Percentiles rank a stretch among this genome's conserved stretches.
Conservation (phyloP, 768 basidiomycete genomes). For the Mycena venus region DNA sequence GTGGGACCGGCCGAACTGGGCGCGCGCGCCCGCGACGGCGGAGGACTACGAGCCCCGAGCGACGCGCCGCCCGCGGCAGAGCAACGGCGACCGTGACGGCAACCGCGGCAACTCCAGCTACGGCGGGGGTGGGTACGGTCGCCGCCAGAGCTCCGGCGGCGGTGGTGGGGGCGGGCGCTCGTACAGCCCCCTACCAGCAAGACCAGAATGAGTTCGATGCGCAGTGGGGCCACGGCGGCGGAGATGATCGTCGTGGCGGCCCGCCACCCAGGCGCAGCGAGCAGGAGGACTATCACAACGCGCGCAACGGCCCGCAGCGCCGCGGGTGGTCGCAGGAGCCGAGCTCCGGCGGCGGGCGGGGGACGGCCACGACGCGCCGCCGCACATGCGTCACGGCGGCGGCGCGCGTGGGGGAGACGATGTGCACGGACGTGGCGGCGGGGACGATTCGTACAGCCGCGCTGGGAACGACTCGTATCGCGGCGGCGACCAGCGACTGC, state of each 20-base stretch:
- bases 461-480: slow-evolving; percentile 15
- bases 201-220: slow-evolving; percentile 19
- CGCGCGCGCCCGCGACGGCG: slow-evolving; percentile 43
- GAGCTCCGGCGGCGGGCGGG: background rate
- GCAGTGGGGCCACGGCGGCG: slow-evolving; percentile 3
- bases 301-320: slow-evolving; percentile 9
- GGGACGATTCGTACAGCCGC: slow-evolving; percentile 21
- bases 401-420: background rate
- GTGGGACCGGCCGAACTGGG: slow-evolving; percentile 50
- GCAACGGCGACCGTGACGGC: background rate
- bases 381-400: slow-evolving; percentile 15
- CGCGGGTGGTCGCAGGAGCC: slow-evolving; percentile 19
- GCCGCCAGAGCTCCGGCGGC: slow-evolving; percentile 16
- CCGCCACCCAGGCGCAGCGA: background rate
- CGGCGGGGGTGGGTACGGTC: background rate
- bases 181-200: no score
- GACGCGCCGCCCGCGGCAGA: background rate
- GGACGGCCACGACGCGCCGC: slow-evolving; percentile 17
- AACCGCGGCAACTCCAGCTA: background rate
- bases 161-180: background rate
- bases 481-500: slow-evolving; percentile 16
- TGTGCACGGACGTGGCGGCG: background rate
- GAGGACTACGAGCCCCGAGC: background rate
- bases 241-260: slow-evolving; percentile 7
- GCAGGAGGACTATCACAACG: slow-evolving; percentile 19